A percentile compares a stretch with the other conserved stretches of the same genome.
phyloP scores from a whole-genome alignment of 2,329 filamentous ascomycete genomes.

The Mycosphaerelloides madeirae region DNA sequence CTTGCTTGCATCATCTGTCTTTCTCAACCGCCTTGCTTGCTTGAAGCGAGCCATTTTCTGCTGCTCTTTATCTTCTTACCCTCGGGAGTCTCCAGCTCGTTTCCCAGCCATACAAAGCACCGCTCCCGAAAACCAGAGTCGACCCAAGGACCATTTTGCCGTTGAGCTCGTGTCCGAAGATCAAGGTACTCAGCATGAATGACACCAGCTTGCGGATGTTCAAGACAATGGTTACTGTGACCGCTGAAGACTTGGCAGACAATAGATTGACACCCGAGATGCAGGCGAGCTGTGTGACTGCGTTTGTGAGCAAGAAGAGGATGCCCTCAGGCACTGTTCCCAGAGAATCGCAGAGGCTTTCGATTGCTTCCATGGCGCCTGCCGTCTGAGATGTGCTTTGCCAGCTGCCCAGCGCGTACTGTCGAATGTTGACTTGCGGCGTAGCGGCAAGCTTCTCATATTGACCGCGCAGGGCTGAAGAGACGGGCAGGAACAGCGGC shows the following conservation, averaged over 20 bases:
- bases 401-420: constrained; percentile 6
- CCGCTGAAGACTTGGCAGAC: constrained; percentile 77
- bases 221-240: constrained; percentile 93
- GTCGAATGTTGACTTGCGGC: constrained; percentile 33
- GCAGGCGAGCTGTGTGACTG: constrained; percentile 87
- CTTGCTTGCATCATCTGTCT: not conserved
- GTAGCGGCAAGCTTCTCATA: constrained; percentile 61
- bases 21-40: no score
- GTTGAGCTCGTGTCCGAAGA: constrained; percentile 83
- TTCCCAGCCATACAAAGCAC: constrained; percentile 85
- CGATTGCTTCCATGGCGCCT: constrained; percentile 1
- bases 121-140: constrained; percentile 79
- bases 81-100: constrained; percentile 44
- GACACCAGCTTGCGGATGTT: constrained; percentile 94
- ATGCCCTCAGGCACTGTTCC: constrained; percentile 59
- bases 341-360: constrained; percentile 11
- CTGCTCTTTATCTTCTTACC: constrained; percentile 10
- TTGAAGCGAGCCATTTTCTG: not conserved
- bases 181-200: constrained; percentile 81
- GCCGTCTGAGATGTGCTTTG: constrained; percentile 3
- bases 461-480: constrained; percentile 60
- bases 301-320: constrained; percentile 67
- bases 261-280: constrained; percentile 96
- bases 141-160: constrained; percentile 75
- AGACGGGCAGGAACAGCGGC: constrained; percentile 69